These are phyloP conservation scores for Mallotus japonicus DNA, from an alignment of 441 rosid genomes.

Conservation along the genomic window DNA sequence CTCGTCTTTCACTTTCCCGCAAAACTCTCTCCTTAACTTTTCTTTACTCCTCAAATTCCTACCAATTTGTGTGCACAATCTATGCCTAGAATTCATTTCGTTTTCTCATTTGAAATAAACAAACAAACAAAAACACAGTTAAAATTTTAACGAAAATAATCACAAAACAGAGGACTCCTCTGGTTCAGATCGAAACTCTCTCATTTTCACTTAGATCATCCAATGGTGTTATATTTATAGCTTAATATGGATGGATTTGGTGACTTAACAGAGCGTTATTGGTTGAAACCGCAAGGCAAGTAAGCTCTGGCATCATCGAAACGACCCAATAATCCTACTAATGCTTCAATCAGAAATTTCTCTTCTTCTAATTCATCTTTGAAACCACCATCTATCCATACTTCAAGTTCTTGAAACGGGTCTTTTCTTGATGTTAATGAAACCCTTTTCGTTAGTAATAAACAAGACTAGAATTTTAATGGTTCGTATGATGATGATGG, in stretches of 20 bases:
- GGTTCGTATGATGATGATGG: constrained; percentile 24
- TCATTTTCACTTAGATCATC: not conserved
- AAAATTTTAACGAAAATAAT: too few species aligned
- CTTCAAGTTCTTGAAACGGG: constrained; percentile 34
- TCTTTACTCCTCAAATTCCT: constrained; percentile 24
- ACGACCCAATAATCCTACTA: constrained; percentile 26
- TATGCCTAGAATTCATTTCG: not conserved
- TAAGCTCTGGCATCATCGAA: constrained; percentile 79
- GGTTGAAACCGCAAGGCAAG: constrained; percentile 84
- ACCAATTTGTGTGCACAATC: constrained; percentile 24
- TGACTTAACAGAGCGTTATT: constrained; percentile 75
- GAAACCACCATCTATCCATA: constrained; percentile 27
- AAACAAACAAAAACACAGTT: not conserved
- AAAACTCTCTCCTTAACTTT: constrained; percentile 4
- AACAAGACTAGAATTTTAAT: constrained; percentile 31
- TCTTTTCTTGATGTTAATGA: constrained; percentile 34
- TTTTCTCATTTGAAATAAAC: not conserved
- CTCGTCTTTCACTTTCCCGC: not conserved
- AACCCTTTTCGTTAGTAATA: constrained; percentile 20
- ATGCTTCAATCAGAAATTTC: constrained; percentile 30
- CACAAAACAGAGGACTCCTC: too few species aligned
- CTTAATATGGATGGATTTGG: constrained; percentile 74
- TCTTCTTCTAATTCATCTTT: constrained; percentile 23
- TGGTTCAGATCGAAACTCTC: not conserved
- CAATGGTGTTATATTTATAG: not conserved